These are phyloP conservation scores for Luvunga scandens DNA, from an alignment of 345 rosid genomes.

Conservation along the genomic window DNA sequence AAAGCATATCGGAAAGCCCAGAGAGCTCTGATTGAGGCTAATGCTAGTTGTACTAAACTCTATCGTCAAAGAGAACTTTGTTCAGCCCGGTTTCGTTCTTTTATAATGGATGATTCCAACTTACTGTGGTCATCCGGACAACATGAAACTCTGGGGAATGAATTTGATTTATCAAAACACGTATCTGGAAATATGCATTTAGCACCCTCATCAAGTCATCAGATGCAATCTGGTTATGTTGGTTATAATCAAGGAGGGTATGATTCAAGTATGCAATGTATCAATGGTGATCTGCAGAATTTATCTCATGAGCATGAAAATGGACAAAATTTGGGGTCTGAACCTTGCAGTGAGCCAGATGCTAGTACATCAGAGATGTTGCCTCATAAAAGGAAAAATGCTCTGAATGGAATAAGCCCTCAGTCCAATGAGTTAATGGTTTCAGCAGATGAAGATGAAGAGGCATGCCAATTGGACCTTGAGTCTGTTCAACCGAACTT, in stretches of 20 bases:
- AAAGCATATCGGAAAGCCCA: constrained; percentile 85
- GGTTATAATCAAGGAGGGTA: constrained; percentile 26
- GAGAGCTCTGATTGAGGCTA: constrained; percentile 86
- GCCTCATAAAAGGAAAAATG: constrained; percentile 46
- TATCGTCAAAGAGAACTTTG: constrained; percentile 73
- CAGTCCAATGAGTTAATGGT: constrained; percentile 47
- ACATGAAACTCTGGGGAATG: constrained; percentile 38
- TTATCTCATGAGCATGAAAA: constrained; percentile 30
- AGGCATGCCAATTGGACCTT: constrained; percentile 46
- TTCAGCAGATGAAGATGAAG: constrained; percentile 66
- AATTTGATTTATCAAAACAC: constrained; percentile 32
- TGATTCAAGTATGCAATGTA: constrained; percentile 26
- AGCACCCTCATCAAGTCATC: constrained; percentile 41
- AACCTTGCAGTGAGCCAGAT: constrained; percentile 84
- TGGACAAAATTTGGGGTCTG: constrained; percentile 64
- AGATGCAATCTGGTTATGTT: constrained; percentile 38
- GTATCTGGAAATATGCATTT: constrained; percentile 36
- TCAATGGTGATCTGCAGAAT: constrained; percentile 23
- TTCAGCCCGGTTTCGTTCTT: constrained; percentile 65
- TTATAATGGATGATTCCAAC: constrained; percentile 54
- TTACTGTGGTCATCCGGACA: constrained; percentile 50
- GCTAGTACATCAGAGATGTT: constrained; percentile 82
- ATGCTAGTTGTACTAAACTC: constrained; percentile 68
- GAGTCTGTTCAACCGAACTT: constrained; percentile 37
- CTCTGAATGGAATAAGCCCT: constrained; percentile 43